Evolutionary conservation across 2,329 filamentous ascomycete species (phyloP).

Genomic region (Claviceps digitariae): DNA sequence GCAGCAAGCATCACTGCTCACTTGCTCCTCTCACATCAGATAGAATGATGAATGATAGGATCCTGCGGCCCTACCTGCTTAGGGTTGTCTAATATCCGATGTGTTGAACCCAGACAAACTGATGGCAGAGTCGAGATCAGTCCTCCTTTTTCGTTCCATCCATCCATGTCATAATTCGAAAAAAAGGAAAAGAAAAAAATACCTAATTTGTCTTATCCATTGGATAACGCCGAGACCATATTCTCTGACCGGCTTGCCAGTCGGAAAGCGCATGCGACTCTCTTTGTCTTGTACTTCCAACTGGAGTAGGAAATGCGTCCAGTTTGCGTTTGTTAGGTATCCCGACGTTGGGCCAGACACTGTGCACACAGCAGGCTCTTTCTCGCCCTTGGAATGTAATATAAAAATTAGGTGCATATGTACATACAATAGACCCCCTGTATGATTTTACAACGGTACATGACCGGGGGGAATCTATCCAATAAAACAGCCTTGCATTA

Average conservation of each 20-base stretch:
- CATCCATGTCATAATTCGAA: neutral
- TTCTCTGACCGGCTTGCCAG: neutral
- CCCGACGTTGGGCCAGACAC: neutral
- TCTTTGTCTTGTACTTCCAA: too few relatives aligned
- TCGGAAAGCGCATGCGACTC: neutral
- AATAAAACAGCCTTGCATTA: too few relatives aligned
- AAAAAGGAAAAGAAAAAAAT: neutral
- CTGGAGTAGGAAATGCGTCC: neutral
- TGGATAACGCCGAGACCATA: neutral
- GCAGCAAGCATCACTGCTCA: neutral
- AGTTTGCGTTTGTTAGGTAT: neutral
- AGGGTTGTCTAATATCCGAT: too few relatives aligned
- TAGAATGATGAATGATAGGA: neutral
- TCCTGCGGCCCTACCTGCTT: neutral
- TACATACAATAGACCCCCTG: too few relatives aligned
- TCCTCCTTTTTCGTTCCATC: neutral
- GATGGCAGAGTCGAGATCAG: too few relatives aligned
- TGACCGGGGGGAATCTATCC: too few relatives aligned
- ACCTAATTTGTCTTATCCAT: neutral
- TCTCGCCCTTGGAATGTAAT: too few relatives aligned
- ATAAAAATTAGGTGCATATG: too few relatives aligned
- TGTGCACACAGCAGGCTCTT: neutral
- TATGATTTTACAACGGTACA: too few relatives aligned
- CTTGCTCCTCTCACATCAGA: neutral
- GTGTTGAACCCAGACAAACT: neutral